Evolutionary conservation across 257 asterid species (phyloP), one percentile per base, ranked within the genome.

Genomic region (Ilex asprella): DNA sequence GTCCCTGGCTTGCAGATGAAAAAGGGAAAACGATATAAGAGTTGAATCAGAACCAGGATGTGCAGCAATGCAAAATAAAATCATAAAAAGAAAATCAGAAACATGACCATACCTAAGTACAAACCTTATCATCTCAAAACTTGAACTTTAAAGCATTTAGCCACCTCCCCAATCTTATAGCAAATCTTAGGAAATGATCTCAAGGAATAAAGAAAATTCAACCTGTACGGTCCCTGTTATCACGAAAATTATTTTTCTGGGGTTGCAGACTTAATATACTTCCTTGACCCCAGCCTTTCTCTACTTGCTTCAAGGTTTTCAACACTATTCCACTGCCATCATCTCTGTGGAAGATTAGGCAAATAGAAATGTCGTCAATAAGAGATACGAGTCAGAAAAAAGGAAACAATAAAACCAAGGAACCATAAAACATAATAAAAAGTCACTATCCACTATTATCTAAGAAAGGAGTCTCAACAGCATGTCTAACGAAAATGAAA

Each of bases 261-360:
- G 78, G 63, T 60, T 61, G 78, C 56, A 61, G 49, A 66, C 58
- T 35, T 29, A 79, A 73, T 52, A 80, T 47, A 69, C 72, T 65
- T 70, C 85, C 85, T 67, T 85, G 83, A 76, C 95, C 96, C 98
- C 95, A 91, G 57, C 96, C 95, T 69, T 80, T 88, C 74, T 79
- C 82, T 66, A 88, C 96, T 61, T 89, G 83, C 83, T 80, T 88
- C 85, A 91, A 69, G 58, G 81, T 84, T 86, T 78, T 91, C 87
- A 82, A 73, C 72, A 92, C 95, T 64, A 81, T 55, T 54, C 80
- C 78, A 70, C 95, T 86, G 39, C 95, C 96, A 60, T 88, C 89
- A 71, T 88, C 95, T 74, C 98, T 91, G 88, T 47, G 55, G 59
- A 79, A 66, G 64, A 50, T 56, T 60, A 63, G 63, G 68, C 57